These are phyloP conservation scores for Cudoniella acicularis DNA, from an alignment of 495 filamentous ascomycete genomes.

Conservation along the genomic window DNA sequence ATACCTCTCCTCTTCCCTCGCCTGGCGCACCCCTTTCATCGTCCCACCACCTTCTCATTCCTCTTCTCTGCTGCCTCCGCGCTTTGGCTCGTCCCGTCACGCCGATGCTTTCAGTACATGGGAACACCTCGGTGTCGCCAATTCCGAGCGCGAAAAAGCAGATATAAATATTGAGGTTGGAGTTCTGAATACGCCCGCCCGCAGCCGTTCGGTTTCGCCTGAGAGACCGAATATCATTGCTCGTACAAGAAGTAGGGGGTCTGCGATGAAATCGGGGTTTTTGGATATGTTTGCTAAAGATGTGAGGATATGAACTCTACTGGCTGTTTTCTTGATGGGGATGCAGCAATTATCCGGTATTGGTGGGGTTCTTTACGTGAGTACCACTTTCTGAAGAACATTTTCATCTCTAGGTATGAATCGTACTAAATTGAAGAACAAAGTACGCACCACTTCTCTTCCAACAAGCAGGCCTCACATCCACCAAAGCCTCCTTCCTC, in stretches of 20 bases:
- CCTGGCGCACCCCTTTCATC: constrained; percentile 55
- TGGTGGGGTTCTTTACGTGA: constrained; percentile 50
- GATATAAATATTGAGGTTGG: not conserved
- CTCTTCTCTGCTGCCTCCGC: constrained; percentile 39
- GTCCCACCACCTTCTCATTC: constrained; percentile 34
- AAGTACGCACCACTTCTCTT: constrained; percentile 53
- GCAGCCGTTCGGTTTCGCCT: not conserved
- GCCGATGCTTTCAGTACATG: constrained; percentile 34
- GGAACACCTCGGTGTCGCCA: constrained; percentile 44
- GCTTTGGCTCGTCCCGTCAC: constrained; percentile 36
- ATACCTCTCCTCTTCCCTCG: constrained; percentile 44
- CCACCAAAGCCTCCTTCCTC: constrained; percentile 42
- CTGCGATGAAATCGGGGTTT: not conserved
- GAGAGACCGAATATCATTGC: not conserved
- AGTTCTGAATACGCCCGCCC: not conserved
- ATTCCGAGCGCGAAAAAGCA: constrained; percentile 48
- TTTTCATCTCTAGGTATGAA: too few species aligned
- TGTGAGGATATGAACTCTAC: constrained; percentile 34
- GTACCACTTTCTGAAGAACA: too few species aligned
- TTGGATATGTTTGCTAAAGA: constrained; percentile 36
- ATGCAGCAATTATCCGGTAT: constrained; percentile 50
- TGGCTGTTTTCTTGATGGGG: constrained; percentile 46
- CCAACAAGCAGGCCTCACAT: constrained; percentile 42
- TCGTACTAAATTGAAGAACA: too few species aligned
- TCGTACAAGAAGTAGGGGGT: not conserved